phyloP scores from a whole-genome alignment of 306 rosid species.

The cucumber (Cucumis sativus) region DNA sequence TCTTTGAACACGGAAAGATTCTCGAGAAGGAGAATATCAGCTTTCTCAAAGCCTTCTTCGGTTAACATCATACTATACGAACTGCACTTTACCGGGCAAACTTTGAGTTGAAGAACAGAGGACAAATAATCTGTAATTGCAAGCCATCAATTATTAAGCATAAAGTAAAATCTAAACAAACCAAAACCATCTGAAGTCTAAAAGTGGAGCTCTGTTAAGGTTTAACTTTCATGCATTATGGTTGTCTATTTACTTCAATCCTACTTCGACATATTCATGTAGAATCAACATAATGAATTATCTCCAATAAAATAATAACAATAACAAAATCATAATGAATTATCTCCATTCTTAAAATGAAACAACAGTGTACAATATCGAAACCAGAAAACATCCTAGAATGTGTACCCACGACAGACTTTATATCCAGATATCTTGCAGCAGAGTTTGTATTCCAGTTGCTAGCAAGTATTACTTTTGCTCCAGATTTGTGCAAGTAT shows the following conservation, averaged over 20 bases:
- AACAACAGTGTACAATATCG: not conserved
- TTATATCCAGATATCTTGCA: conserved; percentile 16
- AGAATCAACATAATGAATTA: not conserved
- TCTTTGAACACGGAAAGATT: conserved; percentile 59
- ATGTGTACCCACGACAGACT: conserved; percentile 51
- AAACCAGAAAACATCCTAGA: conserved; percentile 10
- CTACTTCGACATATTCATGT: not conserved
- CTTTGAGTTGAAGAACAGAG: conserved; percentile 34
- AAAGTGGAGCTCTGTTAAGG: not conserved
- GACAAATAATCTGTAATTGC: conserved; percentile 47
- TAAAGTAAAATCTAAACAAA: not conserved
- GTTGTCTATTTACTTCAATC: not conserved
- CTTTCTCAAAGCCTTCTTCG: conserved; percentile 29
- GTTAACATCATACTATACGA: conserved; percentile 19
- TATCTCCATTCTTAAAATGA: conserved; percentile 8
- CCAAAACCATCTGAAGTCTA: not conserved
- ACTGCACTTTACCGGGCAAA: conserved; percentile 35
- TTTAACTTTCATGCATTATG: not conserved
- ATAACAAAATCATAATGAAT: not conserved
- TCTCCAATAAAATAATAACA: not conserved
- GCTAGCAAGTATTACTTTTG: conserved; percentile 56
- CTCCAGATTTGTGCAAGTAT: conserved; percentile 46
- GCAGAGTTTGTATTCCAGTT: conserved; percentile 42
- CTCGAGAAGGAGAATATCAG: conserved; percentile 50
- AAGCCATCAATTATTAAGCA: conserved; percentile 11